A percentile compares a stretch with the other conserved stretches of the same genome.
Conservation (phyloP, 139 green algal genomes). For the Zygnema cylindricum region DNA sequence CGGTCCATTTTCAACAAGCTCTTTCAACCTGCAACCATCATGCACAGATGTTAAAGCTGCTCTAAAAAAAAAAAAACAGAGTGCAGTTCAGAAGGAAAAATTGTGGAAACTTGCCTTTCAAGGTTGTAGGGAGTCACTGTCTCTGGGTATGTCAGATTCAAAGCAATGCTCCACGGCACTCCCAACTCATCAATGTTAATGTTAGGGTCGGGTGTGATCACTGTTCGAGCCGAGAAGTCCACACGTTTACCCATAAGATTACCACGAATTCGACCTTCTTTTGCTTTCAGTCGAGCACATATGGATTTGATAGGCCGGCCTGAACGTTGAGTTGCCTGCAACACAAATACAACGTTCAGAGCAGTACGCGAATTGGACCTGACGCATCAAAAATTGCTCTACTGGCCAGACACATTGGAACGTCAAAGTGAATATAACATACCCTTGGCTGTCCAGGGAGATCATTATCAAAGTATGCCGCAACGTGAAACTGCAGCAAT, state of each 20-base stretch:
- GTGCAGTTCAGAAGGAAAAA: conserved; percentile 13
- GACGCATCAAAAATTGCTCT: no score
- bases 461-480: conserved; percentile 95
- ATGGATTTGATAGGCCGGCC: conserved; percentile 95
- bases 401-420: no score
- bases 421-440: conserved; percentile 29
- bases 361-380: no score
- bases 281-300: conserved; percentile 84
- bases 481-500: conserved; percentile 91
- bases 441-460: conserved; percentile 80
- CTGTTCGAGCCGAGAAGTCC: conserved; percentile 97
- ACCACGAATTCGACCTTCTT: conserved; percentile 89
- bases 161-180: conserved; percentile 94
- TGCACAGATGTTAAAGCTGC: conserved; percentile 6
- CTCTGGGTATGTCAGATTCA: conserved; percentile 98
- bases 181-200: conserved; percentile 97
- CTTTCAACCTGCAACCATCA: conserved; percentile 70
- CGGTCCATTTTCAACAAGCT: conserved; percentile 94
- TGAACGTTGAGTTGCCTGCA: conserved; percentile 60
- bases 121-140: conserved; percentile 79
- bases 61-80: no score
- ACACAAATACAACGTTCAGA: not conserved
- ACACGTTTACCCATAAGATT: conserved; percentile 99
- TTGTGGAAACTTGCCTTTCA: conserved; percentile 46
- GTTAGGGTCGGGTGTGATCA: conserved; percentile 97